These are phyloP conservation scores for Coemansia sp. DNA, from an alignment of 192 early-diverging fungal genomes.

Conservation along the genomic window DNA sequence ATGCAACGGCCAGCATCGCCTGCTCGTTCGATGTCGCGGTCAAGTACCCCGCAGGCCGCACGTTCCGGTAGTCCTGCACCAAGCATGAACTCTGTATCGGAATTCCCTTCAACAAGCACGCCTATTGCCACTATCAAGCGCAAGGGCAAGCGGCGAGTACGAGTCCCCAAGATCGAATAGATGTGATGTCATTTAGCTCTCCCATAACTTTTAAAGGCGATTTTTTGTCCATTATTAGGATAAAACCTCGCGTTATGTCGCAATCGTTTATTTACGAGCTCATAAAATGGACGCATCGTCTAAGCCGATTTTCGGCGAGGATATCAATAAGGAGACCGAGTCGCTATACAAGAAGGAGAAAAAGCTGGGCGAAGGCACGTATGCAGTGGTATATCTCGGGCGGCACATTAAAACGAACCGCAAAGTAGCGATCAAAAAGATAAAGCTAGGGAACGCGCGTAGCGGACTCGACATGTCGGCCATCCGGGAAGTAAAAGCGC, in stretches of 20 bases:
- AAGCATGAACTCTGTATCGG: slow-evolving; percentile 10
- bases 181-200: not conserved
- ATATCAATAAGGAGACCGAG: slow-evolving; percentile 63
- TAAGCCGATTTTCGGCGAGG: slow-evolving; percentile 56
- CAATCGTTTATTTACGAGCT: not conserved
- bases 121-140: slow-evolving; percentile 35
- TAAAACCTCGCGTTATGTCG: too few relatives aligned
- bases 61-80: slow-evolving; percentile 7
- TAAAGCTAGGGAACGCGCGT: slow-evolving; percentile 88
- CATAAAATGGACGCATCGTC: slow-evolving; percentile 12
- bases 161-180: slow-evolving; percentile 41
- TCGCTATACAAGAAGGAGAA: slow-evolving; percentile 78
- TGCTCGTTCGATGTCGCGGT: not conserved
- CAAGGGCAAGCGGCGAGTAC: slow-evolving; percentile 52
- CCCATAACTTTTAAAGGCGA: not conserved
- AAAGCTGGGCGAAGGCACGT: slow-evolving; percentile 96
- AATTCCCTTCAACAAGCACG: not conserved
- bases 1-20: not conserved
- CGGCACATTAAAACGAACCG: slow-evolving; percentile 60
- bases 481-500: slow-evolving; percentile 88
- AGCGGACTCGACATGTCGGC: slow-evolving; percentile 95
- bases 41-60: slow-evolving; percentile 10
- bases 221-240: too few relatives aligned
- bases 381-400: slow-evolving; percentile 89
- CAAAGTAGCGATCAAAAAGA: slow-evolving; percentile 94